Evolutionary conservation across 23 red algal species (phyloP).

Genomic region (Agarophyton chilense): DNA sequence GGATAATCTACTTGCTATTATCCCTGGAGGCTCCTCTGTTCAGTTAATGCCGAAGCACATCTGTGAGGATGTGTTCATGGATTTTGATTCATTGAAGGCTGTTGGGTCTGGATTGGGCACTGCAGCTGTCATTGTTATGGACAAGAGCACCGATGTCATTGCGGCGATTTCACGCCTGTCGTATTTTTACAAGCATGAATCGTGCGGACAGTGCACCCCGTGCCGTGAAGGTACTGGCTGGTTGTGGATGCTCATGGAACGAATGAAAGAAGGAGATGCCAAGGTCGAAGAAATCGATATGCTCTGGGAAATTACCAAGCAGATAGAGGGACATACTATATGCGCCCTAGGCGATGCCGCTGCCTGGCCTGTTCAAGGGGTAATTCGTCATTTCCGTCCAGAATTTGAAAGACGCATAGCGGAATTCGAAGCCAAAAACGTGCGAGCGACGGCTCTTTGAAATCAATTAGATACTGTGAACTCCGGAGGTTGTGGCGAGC

Average conservation of each 20-base stretch:
- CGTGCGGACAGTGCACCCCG: constrained; percentile 99
- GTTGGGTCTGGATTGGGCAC: constrained; percentile 93
- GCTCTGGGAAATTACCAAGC: constrained; percentile 95
- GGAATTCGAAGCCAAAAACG: constrained; percentile 55
- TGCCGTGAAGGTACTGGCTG: constrained; percentile 99
- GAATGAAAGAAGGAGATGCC: constrained; percentile 93
- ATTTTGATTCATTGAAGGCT: constrained; percentile 98
- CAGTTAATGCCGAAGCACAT: constrained; percentile 86
- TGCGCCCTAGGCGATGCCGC: constrained; percentile 98
- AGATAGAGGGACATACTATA: constrained; percentile 99
- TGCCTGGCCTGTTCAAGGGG: constrained; percentile 98
- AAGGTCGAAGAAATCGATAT: constrained; percentile 97
- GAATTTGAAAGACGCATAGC: constrained; percentile 96
- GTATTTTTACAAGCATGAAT: constrained; percentile 99
- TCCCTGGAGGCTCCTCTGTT: constrained; percentile 94
- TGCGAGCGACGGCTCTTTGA: constrained; percentile 4
- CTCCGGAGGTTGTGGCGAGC: not conserved
- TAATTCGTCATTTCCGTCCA: constrained; percentile 96
- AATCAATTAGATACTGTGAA: not conserved
- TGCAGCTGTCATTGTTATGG: constrained; percentile 99
- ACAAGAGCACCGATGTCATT: constrained; percentile 96
- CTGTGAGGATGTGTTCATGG: constrained; percentile 98
- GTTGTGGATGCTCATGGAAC: constrained; percentile 89
- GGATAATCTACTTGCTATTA: constrained; percentile 99
- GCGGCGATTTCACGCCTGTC: constrained; percentile 91